Evolutionary conservation across 2,329 filamentous ascomycete species (phyloP), one percentile per base, ranked within the genome.

Genomic region (Pezizomycotina sp.): DNA sequence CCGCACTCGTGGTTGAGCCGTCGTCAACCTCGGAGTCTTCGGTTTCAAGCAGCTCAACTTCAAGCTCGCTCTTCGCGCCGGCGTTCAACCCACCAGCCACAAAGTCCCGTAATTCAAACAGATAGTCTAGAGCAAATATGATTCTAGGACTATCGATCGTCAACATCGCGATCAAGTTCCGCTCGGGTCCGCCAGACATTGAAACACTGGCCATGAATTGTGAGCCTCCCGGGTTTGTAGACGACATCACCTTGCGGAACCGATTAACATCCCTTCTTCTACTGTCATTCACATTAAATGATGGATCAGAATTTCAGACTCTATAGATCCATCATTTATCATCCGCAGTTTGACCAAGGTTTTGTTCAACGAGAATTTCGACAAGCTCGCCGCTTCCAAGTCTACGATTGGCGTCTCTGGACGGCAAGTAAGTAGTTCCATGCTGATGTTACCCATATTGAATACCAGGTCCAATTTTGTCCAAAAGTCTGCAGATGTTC

Each of bases 161-260:
- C 38, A 93, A 70, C 58, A 98, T 78, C 2, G 81, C 82, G 51
- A 95, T 91, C 37, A 95, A 59, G 54, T 74, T 80, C 42, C 74
- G 72, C 25, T 92, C 77, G 21, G 73, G 63, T 3, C 83, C 83
- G 10, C 83, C 80, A 1, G 84, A 83, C 58, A 98, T 91, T 0
- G 84, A 91, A 3, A 98, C 63, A 54, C 79, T 93, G 12, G 89
- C 89, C 89, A 98, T 98, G 53, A 98, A 84, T 51, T 99, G 91
- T 56, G 95, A 84, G 28, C 89, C 83, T 37, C 84, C 77, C 49
- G 83, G 86, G 57, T 93, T 95, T 52, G 84, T 83, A 36, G 92
- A 75, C 2, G 84, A 84, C 89, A 98, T 95, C 60, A 98, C 93
- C 56, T 86, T 91, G 32, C 83, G 74, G 65, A 91, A 99, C 54